Conservation (phyloP, 768 basidiomycete genomes). For the Mycena epipterygia region DNA sequence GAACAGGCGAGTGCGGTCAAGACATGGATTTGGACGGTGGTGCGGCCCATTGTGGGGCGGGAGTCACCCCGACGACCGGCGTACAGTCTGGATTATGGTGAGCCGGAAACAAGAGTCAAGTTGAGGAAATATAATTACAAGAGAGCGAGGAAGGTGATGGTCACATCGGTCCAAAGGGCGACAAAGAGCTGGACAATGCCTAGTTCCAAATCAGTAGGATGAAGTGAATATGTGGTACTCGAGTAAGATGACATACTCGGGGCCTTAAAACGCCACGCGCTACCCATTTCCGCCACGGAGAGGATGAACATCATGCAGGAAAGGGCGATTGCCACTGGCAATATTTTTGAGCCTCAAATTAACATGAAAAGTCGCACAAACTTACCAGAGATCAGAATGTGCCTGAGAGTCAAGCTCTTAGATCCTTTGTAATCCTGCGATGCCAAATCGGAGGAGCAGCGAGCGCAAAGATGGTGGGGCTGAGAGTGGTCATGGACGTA, state of each 20-base stretch:
- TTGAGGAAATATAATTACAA: neutral
- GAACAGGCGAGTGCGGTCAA: conserved; percentile 10
- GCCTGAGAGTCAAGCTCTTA: neutral
- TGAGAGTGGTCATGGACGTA: neutral
- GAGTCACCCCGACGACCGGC: neutral
- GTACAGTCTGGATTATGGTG: neutral
- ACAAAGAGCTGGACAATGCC: conserved; percentile 4
- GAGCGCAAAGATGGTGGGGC: neutral
- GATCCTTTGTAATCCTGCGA: neutral
- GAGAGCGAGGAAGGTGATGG: neutral
- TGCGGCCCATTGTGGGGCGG: conserved; percentile 12
- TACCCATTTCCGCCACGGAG: neutral
- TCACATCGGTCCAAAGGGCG: conserved; percentile 13
- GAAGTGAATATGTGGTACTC: neutral
- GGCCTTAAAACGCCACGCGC: neutral
- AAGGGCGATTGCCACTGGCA: conserved; percentile 3
- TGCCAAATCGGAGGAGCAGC: conserved; percentile 1
- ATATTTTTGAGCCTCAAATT: neutral
- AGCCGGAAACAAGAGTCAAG: neutral
- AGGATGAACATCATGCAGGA: neutral
- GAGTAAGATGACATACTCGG: neutral
- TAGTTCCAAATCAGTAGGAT: neutral
- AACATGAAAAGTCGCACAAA: neutral
- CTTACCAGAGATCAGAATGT: neutral
- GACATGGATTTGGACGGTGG: conserved; percentile 12